Evolutionary conservation across 208 protist genomes (phyloP), one percentile per base, ranked within the genome.

Genomic region (Acanthamoeba divionensis): DNA sequence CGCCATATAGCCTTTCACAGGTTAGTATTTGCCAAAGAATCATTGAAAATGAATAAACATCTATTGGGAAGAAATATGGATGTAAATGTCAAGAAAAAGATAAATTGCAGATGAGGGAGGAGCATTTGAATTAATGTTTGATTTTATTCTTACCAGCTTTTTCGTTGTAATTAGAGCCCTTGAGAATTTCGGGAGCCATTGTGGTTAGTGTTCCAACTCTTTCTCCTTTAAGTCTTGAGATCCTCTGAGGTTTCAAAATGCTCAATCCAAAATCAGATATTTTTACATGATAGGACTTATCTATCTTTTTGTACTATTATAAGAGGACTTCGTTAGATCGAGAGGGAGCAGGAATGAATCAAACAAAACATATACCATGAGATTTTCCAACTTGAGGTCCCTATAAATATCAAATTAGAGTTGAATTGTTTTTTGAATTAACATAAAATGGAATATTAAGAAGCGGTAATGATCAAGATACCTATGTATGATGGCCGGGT

Each of bases 21-120:
- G 93, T 94, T 24, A 79, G 63, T 12, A 95, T 89, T 66, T 95
- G 82, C 90, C 91, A 95, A 29, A 95, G 52, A n/a, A 94, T 62
- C 31, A 95, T 90, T 12, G 90, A 86, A 90, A 95, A 95, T 90
- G 93, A 82, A 65, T 95, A 95, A 36, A 95, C 93, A 82, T 95
- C 66, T 75, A n/a, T n/a, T n/a, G n/a, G 36, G 7, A 21, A 2
- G 6, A 29, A 41, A 41, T 41, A 41, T 41, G 5, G 36, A 5
- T 41, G 36, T 41, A 41, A 41, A 41, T 41, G 36, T 41, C 36
- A 41, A 41, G n/a, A 57, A 18, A 57, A 18, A n/a, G 54, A 29
- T 29, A 1, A 29, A 62, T 29, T 3, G 54, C n/a, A n/a, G 54
- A 29, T 29, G 52, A 47, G 63, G n/a, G 18, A 21, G 0, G 6